phyloP scores from a whole-genome alignment of 2,329 filamentous ascomycete species.

The Ascochyta fabae region DNA sequence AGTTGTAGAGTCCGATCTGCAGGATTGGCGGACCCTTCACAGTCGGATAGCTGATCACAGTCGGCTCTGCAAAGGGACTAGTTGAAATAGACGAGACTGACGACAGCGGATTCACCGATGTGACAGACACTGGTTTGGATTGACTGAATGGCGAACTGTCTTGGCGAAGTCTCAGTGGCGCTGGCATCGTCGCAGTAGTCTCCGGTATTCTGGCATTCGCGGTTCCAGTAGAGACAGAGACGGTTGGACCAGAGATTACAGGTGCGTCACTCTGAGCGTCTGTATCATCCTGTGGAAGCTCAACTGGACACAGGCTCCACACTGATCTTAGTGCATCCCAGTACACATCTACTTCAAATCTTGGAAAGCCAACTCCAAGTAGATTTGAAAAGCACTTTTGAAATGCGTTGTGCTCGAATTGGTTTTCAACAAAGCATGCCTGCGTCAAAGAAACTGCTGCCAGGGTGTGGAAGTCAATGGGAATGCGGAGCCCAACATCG shows the following conservation, averaged over 20 bases:
- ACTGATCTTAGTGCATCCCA: constrained; percentile 63
- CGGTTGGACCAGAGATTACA: constrained; percentile 20
- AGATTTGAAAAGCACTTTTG: constrained; percentile 68
- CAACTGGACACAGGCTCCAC: constrained; percentile 68
- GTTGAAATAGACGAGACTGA: background rate
- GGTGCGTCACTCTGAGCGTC: constrained; percentile 10
- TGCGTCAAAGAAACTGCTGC: constrained; percentile 63
- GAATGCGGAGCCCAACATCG: constrained; percentile 65
- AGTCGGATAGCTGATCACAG: constrained; percentile 25
- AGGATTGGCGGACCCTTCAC: constrained; percentile 44
- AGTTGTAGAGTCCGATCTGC: constrained; percentile 60
- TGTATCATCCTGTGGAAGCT: constrained; percentile 50
- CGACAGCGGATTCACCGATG: background rate
- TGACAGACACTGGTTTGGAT: background rate
- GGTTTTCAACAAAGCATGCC: constrained; percentile 63
- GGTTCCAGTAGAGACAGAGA: constrained; percentile 26
- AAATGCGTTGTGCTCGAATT: constrained; percentile 61
- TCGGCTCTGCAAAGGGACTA: constrained; percentile 18
- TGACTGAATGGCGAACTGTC: background rate
- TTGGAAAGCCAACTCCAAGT: constrained; percentile 64
- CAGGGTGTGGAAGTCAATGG: constrained; percentile 67
- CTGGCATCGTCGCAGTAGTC: constrained; percentile 6
- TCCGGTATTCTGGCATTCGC: constrained; percentile 25
- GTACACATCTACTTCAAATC: constrained; percentile 66
- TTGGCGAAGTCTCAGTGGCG: constrained; percentile 2